Evolutionary conservation across 176 grass and related monocot genomes (phyloP), one percentile per base, ranked within the genome.

Genomic region (Oryza glumipatula): DNA sequence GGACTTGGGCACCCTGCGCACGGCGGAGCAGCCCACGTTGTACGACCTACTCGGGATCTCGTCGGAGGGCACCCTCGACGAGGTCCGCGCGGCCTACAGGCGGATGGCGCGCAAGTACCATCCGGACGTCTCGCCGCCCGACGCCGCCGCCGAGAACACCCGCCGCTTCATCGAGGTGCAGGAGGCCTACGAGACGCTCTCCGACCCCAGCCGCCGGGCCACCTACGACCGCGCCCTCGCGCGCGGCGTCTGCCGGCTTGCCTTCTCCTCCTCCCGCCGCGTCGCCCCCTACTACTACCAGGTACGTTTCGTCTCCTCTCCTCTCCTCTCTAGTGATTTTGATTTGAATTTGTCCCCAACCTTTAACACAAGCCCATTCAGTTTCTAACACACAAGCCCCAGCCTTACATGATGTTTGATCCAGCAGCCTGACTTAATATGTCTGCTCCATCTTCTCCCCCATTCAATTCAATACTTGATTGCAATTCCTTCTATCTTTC

Each of bases 131-230:
- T 92, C 92, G 63, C 89, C 89, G 19, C 88, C 92, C 11, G 89
- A 85, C 77, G 86, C 80, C 76, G 85, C 90, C 32, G 83, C 85
- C 21, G 92, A 94, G 85, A 76, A 92, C 90, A 92, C 92, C 3
- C 85, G 73, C 61, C 89, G 89, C 14, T 97, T 97, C 85, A 97
- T 97, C 72, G 85, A 97, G 89, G 80, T 92, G 70, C 94, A 92
- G 88, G 88, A 97, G 76, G 94, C 94, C 30, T 97, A 97, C 88
- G 89, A 94, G 87, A 97, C 94, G 66, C 89, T 97, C 67, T 97
- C 94, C 83, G 94, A 97, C 49, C 94, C 92, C 0, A 80, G 76
- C 83, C 88, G 89, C 23, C 85, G 94, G 63, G 86, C 80, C 63
- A 73, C 75, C 76, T 97, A 97, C 77, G 94, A 97, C 79, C 77